phyloP scores from a whole-genome alignment of 108 stramenopile genomes.

The Skeletonema potamos region DNA sequence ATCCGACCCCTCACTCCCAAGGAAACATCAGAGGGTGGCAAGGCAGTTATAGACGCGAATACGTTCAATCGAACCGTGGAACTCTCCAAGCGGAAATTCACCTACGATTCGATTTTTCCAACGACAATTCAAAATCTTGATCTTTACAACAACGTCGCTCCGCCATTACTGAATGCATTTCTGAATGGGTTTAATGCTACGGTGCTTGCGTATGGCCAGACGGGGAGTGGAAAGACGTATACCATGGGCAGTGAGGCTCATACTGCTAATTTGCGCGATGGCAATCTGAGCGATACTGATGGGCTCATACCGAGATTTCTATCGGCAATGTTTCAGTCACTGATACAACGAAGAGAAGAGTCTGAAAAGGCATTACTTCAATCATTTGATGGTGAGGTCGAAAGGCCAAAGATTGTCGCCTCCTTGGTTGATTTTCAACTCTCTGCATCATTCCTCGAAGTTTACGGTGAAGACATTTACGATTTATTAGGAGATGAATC shows the following conservation, averaged over 20 bases:
- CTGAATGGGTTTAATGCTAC: constrained; percentile 93
- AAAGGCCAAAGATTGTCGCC: neutral
- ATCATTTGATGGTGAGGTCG: constrained; percentile 10
- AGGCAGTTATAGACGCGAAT: constrained; percentile 49
- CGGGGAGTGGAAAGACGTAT: constrained; percentile 59
- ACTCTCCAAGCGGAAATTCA: constrained; percentile 64
- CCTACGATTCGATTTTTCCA: constrained; percentile 80
- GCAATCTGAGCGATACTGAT: constrained; percentile 42
- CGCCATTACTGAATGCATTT: constrained; percentile 71
- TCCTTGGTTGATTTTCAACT: constrained; percentile 18
- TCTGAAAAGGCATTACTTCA: constrained; percentile 35
- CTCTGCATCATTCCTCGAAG: constrained; percentile 84
- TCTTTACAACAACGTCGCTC: constrained; percentile 68
- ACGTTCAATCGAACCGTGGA: constrained; percentile 53
- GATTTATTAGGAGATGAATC: constrained; percentile 73
- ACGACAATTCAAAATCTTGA: constrained; percentile 41
- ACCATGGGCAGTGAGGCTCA: constrained; percentile 90
- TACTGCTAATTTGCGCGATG: constrained; percentile 10
- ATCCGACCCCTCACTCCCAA: constrained; percentile 74
- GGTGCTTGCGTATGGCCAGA: constrained; percentile 70
- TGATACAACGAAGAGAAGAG: constrained; percentile 46
- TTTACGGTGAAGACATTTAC: constrained; percentile 93
- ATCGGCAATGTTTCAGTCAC: constrained; percentile 73
- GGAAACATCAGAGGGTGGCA: constrained; percentile 70
- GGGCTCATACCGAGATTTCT: constrained; percentile 92